These are phyloP conservation scores for Cephaloascus albidus DNA, from an alignment of 805 yeast genomes.

Conservation along the genomic window DNA sequence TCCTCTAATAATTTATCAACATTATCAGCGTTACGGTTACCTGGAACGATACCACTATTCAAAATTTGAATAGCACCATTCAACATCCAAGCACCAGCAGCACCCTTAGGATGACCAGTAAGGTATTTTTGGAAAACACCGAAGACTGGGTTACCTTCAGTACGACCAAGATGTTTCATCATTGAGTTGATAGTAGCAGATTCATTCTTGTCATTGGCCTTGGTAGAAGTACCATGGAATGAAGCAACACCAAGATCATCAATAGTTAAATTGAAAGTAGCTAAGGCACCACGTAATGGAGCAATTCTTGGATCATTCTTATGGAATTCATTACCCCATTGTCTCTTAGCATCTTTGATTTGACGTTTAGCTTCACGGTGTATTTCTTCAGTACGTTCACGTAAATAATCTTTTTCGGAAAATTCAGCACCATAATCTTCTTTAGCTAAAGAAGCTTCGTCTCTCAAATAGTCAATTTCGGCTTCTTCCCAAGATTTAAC, in stretches of 20 bases:
- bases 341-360: slow-evolving; percentile 78
- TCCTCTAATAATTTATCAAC: slow-evolving; percentile 77
- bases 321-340: slow-evolving; percentile 95
- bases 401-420: slow-evolving; percentile 39
- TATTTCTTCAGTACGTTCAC: slow-evolving; percentile 83
- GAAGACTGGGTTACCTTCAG: slow-evolving; percentile 94
- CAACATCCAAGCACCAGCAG: slow-evolving; percentile 99
- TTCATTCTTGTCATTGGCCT: slow-evolving; percentile 98
- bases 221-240: slow-evolving; percentile 98
- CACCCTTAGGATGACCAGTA: slow-evolving; percentile 99
- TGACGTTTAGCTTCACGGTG: slow-evolving; percentile 79
- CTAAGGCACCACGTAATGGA: slow-evolving; percentile 94
- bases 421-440: slow-evolving; percentile 43
- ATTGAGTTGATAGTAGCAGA: slow-evolving; percentile 82
- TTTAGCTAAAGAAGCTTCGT: slow-evolving; percentile 54
- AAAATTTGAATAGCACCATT: slow-evolving; percentile 95
- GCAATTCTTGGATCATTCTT: slow-evolving; percentile 88
- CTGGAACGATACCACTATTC: slow-evolving; percentile 92
- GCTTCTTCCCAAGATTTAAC: slow-evolving; percentile 77
- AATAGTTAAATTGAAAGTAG: slow-evolving; percentile 83
- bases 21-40: slow-evolving; percentile 98
- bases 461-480: slow-evolving; percentile 62
- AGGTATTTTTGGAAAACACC: slow-evolving; percentile 99
- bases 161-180: slow-evolving; percentile 93
- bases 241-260: slow-evolving; percentile 96